Evolutionary conservation across 1,284 basidiomycete genomes (phyloP).

Genomic region (Papiliotrema fonsecae): DNA sequence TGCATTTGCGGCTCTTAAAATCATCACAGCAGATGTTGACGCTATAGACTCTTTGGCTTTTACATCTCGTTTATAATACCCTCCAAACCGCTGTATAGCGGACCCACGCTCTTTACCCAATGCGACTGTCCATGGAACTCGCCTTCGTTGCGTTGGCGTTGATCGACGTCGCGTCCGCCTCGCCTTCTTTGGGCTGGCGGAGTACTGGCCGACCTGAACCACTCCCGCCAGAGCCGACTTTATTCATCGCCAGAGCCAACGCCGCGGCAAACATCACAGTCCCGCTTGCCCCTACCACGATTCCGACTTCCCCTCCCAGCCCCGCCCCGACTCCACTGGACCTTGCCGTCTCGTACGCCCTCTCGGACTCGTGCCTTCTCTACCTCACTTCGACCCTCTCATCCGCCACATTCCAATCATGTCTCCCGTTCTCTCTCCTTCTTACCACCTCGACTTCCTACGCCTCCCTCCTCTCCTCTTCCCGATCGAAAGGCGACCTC

Average conservation of each 20-base stretch:
- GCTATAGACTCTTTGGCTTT: too few species aligned
- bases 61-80: not conserved
- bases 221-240: not conserved
- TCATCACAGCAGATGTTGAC: too few species aligned
- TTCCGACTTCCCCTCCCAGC: slow-evolving; percentile 54
- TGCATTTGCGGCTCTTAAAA: too few species aligned
- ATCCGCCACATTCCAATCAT: slow-evolving; percentile 58
- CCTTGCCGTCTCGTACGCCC: slow-evolving; percentile 57
- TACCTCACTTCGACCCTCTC: slow-evolving; percentile 71
- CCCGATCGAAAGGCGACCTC: slow-evolving; percentile 58
- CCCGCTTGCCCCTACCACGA: slow-evolving; percentile 49
- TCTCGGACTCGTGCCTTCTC: slow-evolving; percentile 61
- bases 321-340: slow-evolving; percentile 75
- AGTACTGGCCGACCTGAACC: not conserved
- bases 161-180: not conserved
- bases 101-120: not conserved
- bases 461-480: slow-evolving; percentile 22
- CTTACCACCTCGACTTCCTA: slow-evolving; percentile 58
- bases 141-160: not conserved
- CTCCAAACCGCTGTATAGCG: not conserved
- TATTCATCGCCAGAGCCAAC: not conserved
- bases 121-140: not conserved
- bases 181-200: too few species aligned
- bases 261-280: slow-evolving; percentile 16
- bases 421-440: slow-evolving; percentile 70